Base-by-base conservation (phyloP, 2,329 filamentous ascomycete species). In the Monilinia vaccinii-corymbosi region DNA sequence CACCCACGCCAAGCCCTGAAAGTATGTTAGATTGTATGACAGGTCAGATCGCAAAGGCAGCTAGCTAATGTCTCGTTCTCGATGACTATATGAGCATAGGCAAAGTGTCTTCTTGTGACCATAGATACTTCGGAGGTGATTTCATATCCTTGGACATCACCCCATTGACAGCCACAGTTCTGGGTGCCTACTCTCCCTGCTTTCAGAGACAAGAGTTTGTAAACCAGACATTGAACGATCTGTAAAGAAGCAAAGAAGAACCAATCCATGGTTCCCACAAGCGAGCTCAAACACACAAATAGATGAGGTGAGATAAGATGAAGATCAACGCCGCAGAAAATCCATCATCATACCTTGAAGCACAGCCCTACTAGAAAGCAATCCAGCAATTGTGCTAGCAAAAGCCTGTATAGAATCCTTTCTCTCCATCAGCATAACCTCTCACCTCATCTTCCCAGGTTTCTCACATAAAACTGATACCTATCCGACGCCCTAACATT, bases 301-400 rank as follows among this genome's bases (percentile, higher is more conserved):
- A n/a, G 4, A 28, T 21, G 28, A 14, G 9, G 23, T 7, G 5
- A 10, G 23, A 50, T 7, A 8, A 47, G 9, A 28, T 23, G n/a
- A 42, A 11, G 32, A 16, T 7, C 25, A 14, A 46, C 7, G 31
- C 25, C 42, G 60, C 45, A 45, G 45, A 62, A 51, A 49, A 18
- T 13, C 11, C 34, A 36, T 36, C 13, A 34, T 59, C 65, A 48
- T 68, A 81, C 83, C 84, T 80, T 87, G 78, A 25, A 89, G 76
- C 6, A 89, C 84, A 18, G 86, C 86, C 64, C 86, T 75, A 6
- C 83, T 87, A 32, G 85, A 81, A 34, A 89, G 73, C 44, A 89
- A 74, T 8, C 80, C 79, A 8, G 83, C 84, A 65, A 86, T 86
- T 2, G 82, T 83, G 65, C 81, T 84, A 5, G 82, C 82, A 69